Evolutionary conservation across 2,329 filamentous ascomycete species (phyloP).

Genomic region (Pestalotiopsis sp.): DNA sequence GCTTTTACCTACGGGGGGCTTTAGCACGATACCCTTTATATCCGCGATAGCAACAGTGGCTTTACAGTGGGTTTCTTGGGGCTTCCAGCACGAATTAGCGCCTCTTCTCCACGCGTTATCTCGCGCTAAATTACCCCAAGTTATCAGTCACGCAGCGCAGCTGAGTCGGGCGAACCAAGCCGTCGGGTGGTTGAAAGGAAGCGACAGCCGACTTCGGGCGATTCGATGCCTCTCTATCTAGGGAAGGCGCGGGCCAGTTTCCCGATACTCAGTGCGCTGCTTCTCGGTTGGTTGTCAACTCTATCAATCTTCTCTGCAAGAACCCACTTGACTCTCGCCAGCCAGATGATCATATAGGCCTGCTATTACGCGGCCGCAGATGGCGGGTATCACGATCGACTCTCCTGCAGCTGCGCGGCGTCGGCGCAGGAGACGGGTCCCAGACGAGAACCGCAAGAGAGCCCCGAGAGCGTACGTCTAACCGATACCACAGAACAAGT

Average conservation of each 20-base stretch:
- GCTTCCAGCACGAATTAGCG: neutral
- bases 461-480: slow-evolving; percentile 30
- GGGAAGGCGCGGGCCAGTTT: neutral
- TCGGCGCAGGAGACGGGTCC: slow-evolving; percentile 27
- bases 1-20: too few species aligned
- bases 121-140: neutral
- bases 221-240: too few species aligned
- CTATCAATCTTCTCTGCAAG: too few species aligned
- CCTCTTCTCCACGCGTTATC: neutral
- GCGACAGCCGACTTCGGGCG: neutral
- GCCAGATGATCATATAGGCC: neutral
- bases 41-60: neutral
- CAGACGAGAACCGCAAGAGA: slow-evolving; percentile 36
- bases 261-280: neutral
- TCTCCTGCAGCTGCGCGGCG: slow-evolving; percentile 16
- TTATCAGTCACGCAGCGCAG: neutral
- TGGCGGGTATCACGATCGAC: neutral
- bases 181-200: neutral
- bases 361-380: neutral
- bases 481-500: neutral
- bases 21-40: too few species aligned
- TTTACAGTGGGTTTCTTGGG: neutral
- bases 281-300: neutral
- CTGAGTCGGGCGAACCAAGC: neutral
- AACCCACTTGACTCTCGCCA: neutral